phyloP scores from a whole-genome alignment of 2,329 filamentous ascomycete genomes.

The Chaetomiaceae sp. region DNA sequence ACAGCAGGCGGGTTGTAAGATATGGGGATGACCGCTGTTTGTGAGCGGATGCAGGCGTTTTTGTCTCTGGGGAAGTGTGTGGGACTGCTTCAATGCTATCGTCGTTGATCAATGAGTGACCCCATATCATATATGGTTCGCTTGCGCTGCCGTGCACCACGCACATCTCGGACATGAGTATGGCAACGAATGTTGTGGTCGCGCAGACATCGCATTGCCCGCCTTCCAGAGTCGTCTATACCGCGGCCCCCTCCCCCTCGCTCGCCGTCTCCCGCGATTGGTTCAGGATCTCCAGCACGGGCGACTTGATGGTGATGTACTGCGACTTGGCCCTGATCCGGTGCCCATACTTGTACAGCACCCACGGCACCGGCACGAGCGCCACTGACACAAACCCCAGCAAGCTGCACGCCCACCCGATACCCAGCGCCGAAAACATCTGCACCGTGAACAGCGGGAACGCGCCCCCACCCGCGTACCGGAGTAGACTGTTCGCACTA shows the following conservation, averaged over 20 bases:
- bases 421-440: constrained; percentile 7
- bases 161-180: no score
- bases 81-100: no score
- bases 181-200: no score
- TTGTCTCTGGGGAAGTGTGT: no score
- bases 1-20: no score
- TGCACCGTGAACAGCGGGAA: constrained; percentile 10
- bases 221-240: no score
- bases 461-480: constrained; percentile 6
- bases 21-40: no score
- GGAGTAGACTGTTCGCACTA: constrained; percentile 6
- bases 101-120: no score
- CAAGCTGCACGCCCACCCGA: constrained; percentile 10
- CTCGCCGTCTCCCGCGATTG: not conserved
- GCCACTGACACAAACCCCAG: constrained; percentile 7
- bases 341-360: constrained; percentile 10
- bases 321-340: constrained; percentile 4
- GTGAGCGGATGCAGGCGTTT: no score
- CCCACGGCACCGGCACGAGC: constrained; percentile 10
- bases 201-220: no score
- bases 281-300: not conserved
- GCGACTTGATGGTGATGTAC: constrained; percentile 4
- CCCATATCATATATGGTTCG: no score
- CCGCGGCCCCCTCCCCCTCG: not conserved
- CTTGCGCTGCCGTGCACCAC: no score